Evolutionary conservation across 2,329 filamentous ascomycete species (phyloP).

Genomic region (Colletotrichum agaves): DNA sequence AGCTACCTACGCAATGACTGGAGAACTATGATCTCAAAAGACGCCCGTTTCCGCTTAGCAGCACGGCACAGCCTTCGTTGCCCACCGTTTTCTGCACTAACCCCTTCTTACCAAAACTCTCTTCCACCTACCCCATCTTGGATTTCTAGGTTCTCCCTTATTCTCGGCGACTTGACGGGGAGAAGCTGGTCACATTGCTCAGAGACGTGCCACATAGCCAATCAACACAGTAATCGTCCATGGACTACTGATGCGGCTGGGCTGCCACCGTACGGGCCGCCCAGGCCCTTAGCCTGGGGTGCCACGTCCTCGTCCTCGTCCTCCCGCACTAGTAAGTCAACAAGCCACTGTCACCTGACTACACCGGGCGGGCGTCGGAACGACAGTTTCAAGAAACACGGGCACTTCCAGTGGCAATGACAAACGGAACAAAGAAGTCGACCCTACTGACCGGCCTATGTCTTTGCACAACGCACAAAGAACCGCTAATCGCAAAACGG

Average conservation of each 20-base stretch:
- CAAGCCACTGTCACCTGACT: conserved; percentile 30
- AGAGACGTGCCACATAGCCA: background rate
- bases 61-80: conserved; percentile 23
- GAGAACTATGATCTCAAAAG: conserved; percentile 20
- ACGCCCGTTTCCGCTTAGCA: conserved; percentile 16
- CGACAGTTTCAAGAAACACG: conserved; percentile 11
- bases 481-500: background rate
- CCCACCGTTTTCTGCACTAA: background rate
- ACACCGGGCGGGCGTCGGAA: conserved; percentile 18
- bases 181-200: conserved; percentile 16
- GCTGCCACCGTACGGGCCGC: conserved; percentile 10
- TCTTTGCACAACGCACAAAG: too few species aligned
- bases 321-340: conserved; percentile 26
- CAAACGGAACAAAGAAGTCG: conserved; percentile 11
- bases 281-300: conserved; percentile 5
- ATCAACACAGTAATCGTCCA: background rate
- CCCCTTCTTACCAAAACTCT: too few species aligned
- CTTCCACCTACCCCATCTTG: conserved; percentile 3
- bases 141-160: conserved; percentile 14
- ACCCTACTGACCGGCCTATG: conserved; percentile 10
- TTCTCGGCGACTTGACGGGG: background rate
- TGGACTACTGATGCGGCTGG: background rate
- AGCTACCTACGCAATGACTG: conserved; percentile 9
- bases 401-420: conserved; percentile 8
- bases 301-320: conserved; percentile 4